Percentiles rank a stretch among this genome's conserved stretches.
phyloP scores from a whole-genome alignment of 148 eudicot genomes.

The Fagopyrum esculentum region DNA sequence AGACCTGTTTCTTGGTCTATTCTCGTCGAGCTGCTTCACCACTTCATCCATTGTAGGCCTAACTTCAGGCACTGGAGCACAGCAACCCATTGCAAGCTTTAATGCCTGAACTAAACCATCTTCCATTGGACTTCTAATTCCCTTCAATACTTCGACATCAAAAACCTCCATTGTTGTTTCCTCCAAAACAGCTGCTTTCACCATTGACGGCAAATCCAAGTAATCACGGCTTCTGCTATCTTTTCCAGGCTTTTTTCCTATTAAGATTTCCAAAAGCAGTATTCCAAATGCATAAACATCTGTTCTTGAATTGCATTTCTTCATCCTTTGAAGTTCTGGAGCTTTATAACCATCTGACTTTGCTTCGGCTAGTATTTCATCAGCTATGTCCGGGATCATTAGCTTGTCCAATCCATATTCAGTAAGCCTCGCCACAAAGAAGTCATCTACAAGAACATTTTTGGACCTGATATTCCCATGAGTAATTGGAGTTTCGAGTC shows the following conservation, averaged over 20 bases:
- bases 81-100: slow-evolving; percentile 97
- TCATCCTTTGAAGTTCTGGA: slow-evolving; percentile 92
- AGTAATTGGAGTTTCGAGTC: slow-evolving; percentile 71
- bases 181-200: slow-evolving; percentile 89
- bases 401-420: slow-evolving; percentile 77
- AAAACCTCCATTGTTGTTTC: slow-evolving; percentile 98
- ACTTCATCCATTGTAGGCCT: slow-evolving; percentile 95
- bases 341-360: slow-evolving; percentile 86
- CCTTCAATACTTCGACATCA: slow-evolving; percentile 80
- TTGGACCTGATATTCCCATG: slow-evolving; percentile 80
- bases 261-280: slow-evolving; percentile 63
- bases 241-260: slow-evolving; percentile 83
- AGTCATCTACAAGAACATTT: slow-evolving; percentile 76
- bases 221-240: slow-evolving; percentile 46
- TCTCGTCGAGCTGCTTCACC: slow-evolving; percentile 89
- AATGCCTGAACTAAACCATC: slow-evolving; percentile 89
- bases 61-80: slow-evolving; percentile 79
- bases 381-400: slow-evolving; percentile 71
- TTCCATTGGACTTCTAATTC: slow-evolving; percentile 91
- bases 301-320: slow-evolving; percentile 70
- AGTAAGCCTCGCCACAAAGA: slow-evolving; percentile 74
- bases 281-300: slow-evolving; percentile 95
- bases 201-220: slow-evolving; percentile 80
- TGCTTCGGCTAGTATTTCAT: slow-evolving; percentile 67
- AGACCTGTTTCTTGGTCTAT: slow-evolving; percentile 85